Base-by-base conservation (phyloP, 192 early-diverging fungal species). In the Coemansia sp. region DNA sequence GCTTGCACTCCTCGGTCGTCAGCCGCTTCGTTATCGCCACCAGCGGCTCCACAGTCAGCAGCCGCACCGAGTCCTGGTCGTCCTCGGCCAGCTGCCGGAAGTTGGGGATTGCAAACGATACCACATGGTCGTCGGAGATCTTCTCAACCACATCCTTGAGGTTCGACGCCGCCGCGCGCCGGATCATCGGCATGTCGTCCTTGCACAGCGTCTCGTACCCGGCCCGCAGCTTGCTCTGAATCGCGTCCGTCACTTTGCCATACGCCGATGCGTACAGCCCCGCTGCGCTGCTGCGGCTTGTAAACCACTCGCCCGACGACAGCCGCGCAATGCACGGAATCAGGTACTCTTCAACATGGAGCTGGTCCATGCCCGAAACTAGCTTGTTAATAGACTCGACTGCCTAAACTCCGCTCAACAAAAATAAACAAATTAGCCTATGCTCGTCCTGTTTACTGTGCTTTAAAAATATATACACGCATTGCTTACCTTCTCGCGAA, bases 141-240 rank as follows among this genome's bases (percentile, higher is more conserved):
- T 50, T 62, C 9, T 29, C 63, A 1, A 83, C 74, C 17, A 83
- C 53, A 16, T 63, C 65, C 64, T 59, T 69, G 17, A 84, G 57
- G 54, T 77, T 76, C 16, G 91, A 92, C 19, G 94, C 92, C 25
- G 95, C 92, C 0, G 95, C 93, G 62, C 97, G 88, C 65, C 96
- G 88, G 63, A 97, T 96, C 97, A 99, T 99, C 12, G 97, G 97
- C 35, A 94, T 97, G 51, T 94, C 94, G 78, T 99, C 97, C 66
- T 89, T 82, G 71, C 89, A 89, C 35, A 99, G 86, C 63, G 89
- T 87, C 43, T 85, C 86, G 71, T 90, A 97, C 31, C 91, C 67
- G 84, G 58, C 65, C n/a, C 93, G 87, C 65, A 99, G 86, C 70
- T 98, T 93, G 52, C 87, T 89, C 80, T 96, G 92, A 47, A 86